A percentile compares a stretch with the other conserved stretches of the same genome.
Conservation (phyloP, 129 eudicot genomes). For the Daucus carota region DNA sequence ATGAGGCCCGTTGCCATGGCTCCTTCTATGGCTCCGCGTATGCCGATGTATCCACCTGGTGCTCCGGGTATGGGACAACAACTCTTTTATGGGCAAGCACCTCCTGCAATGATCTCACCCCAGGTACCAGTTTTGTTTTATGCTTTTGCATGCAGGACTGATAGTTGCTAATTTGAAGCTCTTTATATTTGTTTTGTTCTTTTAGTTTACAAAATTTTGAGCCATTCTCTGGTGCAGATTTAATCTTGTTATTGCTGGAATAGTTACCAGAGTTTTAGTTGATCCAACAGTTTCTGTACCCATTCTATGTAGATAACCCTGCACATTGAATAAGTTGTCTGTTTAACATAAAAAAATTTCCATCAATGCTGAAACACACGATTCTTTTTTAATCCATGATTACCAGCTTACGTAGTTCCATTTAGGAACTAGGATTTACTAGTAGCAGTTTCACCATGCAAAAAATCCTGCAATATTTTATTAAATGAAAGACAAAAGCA, state of each 20-base stretch:
- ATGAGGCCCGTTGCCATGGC: constrained; percentile 91
- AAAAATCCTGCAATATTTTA: background rate
- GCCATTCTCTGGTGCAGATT: background rate
- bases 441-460: background rate
- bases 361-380: background rate
- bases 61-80: constrained; percentile 88
- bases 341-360: too few species aligned
- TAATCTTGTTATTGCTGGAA: background rate
- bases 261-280: background rate
- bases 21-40: constrained; percentile 72
- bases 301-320: background rate
- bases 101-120: constrained; percentile 70
- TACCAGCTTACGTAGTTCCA: background rate
- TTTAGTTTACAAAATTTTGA: background rate
- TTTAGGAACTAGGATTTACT: background rate
- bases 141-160: background rate
- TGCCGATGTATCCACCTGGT: constrained; percentile 91
- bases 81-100: constrained; percentile 78
- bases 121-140: constrained; percentile 34
- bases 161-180: background rate
- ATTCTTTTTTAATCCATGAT: background rate
- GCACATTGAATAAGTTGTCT: background rate
- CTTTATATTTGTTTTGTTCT: background rate
- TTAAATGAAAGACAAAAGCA: background rate
- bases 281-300: background rate